Percentiles rank a stretch among this genome's conserved stretches.
Conservation (phyloP, 129 eudicot species). For the Centella asiatica region DNA sequence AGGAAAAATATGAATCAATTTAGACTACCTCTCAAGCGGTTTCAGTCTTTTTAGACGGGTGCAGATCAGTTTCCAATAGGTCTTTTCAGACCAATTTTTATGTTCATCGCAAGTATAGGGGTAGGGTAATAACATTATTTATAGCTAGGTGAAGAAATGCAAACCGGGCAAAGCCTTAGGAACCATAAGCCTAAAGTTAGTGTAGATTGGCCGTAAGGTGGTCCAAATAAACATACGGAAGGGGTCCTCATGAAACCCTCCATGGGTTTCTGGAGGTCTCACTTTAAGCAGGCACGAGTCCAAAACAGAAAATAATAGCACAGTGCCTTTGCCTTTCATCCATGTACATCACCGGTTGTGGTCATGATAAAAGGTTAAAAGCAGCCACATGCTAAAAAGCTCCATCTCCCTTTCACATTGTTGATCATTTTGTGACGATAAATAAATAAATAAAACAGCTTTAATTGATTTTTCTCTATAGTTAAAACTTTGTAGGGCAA, state of each 20-base stretch:
- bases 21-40: too few relatives aligned
- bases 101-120: too few relatives aligned
- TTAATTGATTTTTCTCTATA: too few relatives aligned
- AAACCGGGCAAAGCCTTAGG: too few relatives aligned
- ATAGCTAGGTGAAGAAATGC: too few relatives aligned
- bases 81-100: too few relatives aligned
- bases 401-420: background rate
- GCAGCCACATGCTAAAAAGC: constrained; percentile 16
- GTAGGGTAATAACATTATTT: too few relatives aligned
- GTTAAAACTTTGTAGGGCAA: background rate
- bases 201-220: background rate
- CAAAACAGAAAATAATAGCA: constrained; percentile 2
- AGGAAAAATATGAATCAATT: too few relatives aligned
- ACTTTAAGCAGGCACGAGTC: constrained; percentile 8
- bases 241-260: background rate
- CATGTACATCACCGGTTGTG: background rate
- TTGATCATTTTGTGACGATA: too few relatives aligned
- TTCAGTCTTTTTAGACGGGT: too few relatives aligned
- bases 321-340: background rate
- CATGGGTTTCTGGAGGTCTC: constrained; percentile 19
- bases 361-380: constrained; percentile 16
- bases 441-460: too few relatives aligned
- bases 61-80: too few relatives aligned
- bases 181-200: background rate
- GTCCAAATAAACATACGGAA: background rate